Evolutionary conservation across 23 red algal species (phyloP), one percentile per base, ranked within the genome.

Genomic region (Gracilaria caudata): DNA sequence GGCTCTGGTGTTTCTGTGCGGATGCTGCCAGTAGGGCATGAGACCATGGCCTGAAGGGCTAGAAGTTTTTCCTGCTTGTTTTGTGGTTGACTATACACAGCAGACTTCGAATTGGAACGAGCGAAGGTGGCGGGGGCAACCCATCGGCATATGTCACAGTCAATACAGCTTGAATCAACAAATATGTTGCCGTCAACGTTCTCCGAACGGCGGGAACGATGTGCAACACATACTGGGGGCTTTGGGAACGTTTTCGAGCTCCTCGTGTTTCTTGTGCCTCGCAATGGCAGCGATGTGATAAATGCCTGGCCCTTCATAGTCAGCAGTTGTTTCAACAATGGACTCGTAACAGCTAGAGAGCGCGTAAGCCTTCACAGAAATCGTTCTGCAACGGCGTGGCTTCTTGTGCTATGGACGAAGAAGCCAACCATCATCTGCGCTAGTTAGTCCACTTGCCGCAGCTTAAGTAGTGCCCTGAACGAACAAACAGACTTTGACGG

Each of bases 1-100:
- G 47, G 68, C 10, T 77, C 53, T 89, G 85, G 85, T 51, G 6
- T 89, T 33, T 45, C 46, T 11, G 71, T 66, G n/a, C 89, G 73
- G 46, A 97, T 97, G 49, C 78, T 84, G 35, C 88, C 90, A 36
- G 90, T 94, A 47, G 94, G 94, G 64, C 94, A 97, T 16, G 94
- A 73, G 19, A 90, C 80, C 26, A 83, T 40, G n/a, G 94, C 94
- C 23, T 53, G 88, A 16, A 97, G 43, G 0, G 94, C 94, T 23
- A 24, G 37, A 17, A 78, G 28, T 54, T 68, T 35, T 37, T 86
- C 85, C n/a, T 84, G 46, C 0, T 51, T n/a, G 21, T 47, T 77
- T 21, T 58, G 35, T 17, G 94, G 94, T 61, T 97, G 94, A 34
- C 53, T 64, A 37, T 89, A 36, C 13, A 97, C 94, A 12, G 79